Evolutionary conservation across 805 yeast species (phyloP), one percentile per base, ranked within the genome.

Genomic region (Sungouiella thailandica): DNA sequence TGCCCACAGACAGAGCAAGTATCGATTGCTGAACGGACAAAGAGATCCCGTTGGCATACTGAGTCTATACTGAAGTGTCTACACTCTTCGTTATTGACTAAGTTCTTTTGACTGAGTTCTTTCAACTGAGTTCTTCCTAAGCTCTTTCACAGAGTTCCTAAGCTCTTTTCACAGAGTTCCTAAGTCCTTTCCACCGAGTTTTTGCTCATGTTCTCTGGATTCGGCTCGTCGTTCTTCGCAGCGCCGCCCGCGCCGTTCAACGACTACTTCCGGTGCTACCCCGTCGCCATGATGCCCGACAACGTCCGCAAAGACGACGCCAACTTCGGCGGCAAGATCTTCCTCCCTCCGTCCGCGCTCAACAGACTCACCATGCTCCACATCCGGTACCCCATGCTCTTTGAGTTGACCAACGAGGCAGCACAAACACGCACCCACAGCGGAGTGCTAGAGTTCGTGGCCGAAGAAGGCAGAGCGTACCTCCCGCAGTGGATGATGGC

Each of bases 401-500:
- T 93, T 53, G 83, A 83, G 56, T 62, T 93, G 25, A 65, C 68
- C 22, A 83, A 83, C 35, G 94, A 82, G 47, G 81, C 75, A 23
- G 66, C 74, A 16, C 69, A 60, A 13, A 55, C 68, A 20, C 64
- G 55, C 6, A 86, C 97, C 0, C 96, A 88, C 55, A 83, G 89
- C 29, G 99, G 99, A 53, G 98, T 93, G 18, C 65, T 93, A 40
- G 98, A 93, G 62, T 93, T 93, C 57, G 83, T 85, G 12, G 96
- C 98, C 1, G 97, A 93, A 53, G 98, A 93, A 65, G 99, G 99
- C 12, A 71, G 98, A 36, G 93, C 78, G 2, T 93, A 93, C 55
- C 51, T 93, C 23, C 99, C 99, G 0, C 87, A 85, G 47, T 93
- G 99, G 99, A 89, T 93, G 89, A 76, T 93, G 83, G 72, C 64